Evolutionary conservation across 2,329 filamentous ascomycete species (phyloP).

Genomic region (Cladosporium sp.): DNA sequence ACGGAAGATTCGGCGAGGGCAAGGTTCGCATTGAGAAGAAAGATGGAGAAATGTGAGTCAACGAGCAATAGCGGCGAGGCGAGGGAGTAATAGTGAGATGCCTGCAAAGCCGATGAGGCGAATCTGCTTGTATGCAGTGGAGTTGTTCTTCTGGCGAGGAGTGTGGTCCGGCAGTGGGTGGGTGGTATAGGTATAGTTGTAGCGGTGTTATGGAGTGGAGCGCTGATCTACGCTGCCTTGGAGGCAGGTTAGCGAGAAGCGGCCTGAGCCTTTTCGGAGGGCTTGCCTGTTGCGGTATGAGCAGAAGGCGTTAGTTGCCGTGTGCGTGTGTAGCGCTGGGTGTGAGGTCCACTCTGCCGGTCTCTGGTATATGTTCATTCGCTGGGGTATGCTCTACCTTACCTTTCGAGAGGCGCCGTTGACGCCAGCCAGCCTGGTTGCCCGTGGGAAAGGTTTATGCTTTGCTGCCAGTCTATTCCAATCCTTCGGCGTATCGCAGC

Average conservation of each 20-base stretch:
- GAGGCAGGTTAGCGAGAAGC: not conserved
- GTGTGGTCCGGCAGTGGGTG: not conserved
- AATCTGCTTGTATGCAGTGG: not conserved
- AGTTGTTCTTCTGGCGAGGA: not conserved
- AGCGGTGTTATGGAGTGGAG: not conserved
- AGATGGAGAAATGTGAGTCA: slow-evolving; percentile 5
- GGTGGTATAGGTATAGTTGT: not conserved
- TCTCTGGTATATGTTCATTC: not conserved
- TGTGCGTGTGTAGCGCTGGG: not conserved
- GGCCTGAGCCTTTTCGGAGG: not conserved
- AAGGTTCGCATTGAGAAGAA: slow-evolving; percentile 1
- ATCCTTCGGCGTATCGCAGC: not conserved
- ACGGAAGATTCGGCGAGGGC: not conserved
- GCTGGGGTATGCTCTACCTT: not conserved
- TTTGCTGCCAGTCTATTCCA: not conserved
- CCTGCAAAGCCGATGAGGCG: not conserved
- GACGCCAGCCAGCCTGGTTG: not conserved
- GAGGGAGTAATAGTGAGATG: not conserved
- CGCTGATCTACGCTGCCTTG: slow-evolving; percentile 2
- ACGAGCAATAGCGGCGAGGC: not conserved
- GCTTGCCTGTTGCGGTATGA: slow-evolving; percentile 1
- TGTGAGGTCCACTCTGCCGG: not conserved
- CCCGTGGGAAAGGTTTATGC: slow-evolving; percentile 1
- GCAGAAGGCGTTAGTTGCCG: not conserved
- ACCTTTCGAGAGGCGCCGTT: not conserved